Conservation (phyloP, 305 asterid species). For the Ilex paraguariensis region DNA sequence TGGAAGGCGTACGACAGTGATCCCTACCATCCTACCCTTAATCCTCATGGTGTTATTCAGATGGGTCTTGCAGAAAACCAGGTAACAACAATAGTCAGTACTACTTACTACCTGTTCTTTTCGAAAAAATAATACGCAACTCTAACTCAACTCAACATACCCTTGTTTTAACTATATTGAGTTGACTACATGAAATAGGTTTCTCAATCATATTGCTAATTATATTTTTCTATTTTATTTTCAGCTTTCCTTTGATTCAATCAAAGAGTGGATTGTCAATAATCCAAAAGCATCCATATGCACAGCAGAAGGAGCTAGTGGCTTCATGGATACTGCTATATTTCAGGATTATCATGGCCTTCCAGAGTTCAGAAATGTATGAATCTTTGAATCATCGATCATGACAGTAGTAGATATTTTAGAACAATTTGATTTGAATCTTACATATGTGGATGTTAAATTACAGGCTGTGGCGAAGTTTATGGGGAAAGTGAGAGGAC, state of each 20-base stretch:
- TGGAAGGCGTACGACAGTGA: constrained; percentile 35
- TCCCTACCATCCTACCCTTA: constrained; percentile 15
- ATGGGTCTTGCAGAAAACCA: constrained; percentile 24
- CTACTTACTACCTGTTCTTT: too few species aligned
- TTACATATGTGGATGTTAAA: not conserved
- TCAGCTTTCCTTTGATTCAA: constrained; percentile 22
- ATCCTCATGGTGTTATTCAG: constrained; percentile 22
- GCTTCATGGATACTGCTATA: constrained; percentile 16
- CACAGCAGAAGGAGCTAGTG: constrained; percentile 13
- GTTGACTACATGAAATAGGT: too few species aligned
- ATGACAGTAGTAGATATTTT: too few species aligned
- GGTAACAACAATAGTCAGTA: not conserved
- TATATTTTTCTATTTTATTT: not conserved
- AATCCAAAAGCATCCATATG: constrained; percentile 23
- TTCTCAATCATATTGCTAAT: not conserved
- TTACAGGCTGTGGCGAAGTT: constrained; percentile 19
- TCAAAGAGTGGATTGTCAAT: constrained; percentile 15
- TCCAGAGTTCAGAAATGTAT: constrained; percentile 21
- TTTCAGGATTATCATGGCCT: constrained; percentile 27
- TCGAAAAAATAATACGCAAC: too few species aligned
- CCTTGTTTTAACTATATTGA: too few species aligned
- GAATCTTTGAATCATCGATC: too few species aligned
- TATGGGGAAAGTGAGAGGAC: constrained; percentile 22
- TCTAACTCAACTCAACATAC: too few species aligned
- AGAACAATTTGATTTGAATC: too few species aligned